These are phyloP conservation scores for Silene vulgaris DNA, from an alignment of 179 eudicot species.

Conservation along the genomic window DNA sequence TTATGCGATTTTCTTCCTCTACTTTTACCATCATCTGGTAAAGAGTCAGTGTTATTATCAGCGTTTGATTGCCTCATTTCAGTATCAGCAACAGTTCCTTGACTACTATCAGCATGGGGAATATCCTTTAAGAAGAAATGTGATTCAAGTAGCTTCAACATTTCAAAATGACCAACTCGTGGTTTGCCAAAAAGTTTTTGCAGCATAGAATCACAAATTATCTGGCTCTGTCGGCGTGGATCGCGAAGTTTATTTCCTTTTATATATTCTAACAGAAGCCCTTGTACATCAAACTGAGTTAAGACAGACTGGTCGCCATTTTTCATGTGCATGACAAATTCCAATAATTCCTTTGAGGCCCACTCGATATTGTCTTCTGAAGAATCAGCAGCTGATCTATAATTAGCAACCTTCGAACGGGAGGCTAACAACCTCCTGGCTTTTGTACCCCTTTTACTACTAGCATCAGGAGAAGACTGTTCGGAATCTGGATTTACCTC, in stretches of 20 bases:
- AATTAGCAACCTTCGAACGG: conserved; percentile 27
- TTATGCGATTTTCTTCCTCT: conserved; percentile 60
- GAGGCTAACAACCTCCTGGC: conserved; percentile 49
- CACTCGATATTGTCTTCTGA: conserved; percentile 47
- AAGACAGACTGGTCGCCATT: conserved; percentile 66
- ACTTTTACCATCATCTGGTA: conserved; percentile 43
- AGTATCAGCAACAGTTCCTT: conserved; percentile 69
- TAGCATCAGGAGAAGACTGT: conserved; percentile 38
- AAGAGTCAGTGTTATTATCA: conserved; percentile 49
- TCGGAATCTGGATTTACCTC: conserved; percentile 57
- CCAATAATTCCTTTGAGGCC: conserved; percentile 91
- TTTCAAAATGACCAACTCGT: conserved; percentile 97
- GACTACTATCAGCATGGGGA: conserved; percentile 51
- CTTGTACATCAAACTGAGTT: conserved; percentile 90
- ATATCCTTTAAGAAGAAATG: conserved; percentile 69
- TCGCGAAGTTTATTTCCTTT: conserved; percentile 92
- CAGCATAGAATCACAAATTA: conserved; percentile 89
- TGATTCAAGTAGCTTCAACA: conserved; percentile 96
- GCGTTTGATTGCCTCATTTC: conserved; percentile 51
- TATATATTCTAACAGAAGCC: conserved; percentile 79
- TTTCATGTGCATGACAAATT: conserved; percentile 90
- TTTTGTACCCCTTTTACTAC: conserved; percentile 50
- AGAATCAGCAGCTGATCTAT: no score
- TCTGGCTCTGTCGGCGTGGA: conserved; percentile 86
- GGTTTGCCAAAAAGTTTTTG: conserved; percentile 78